Evolutionary conservation across 2,329 filamentous ascomycete genomes (phyloP).

Genomic region (Fusarium tjaetaba): DNA sequence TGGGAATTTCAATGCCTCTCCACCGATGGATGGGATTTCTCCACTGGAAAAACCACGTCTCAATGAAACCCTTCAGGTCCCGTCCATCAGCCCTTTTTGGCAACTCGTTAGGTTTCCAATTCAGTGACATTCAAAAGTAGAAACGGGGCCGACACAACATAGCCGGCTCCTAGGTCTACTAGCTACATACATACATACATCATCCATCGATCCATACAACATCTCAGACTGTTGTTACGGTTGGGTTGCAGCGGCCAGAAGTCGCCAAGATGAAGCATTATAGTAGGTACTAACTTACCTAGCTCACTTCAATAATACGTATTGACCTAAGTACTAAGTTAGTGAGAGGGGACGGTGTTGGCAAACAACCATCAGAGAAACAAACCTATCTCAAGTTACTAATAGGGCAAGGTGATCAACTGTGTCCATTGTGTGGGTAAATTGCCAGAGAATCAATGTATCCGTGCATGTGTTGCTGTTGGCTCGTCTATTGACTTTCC

Average conservation of each 20-base stretch:
- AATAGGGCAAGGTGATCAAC: neutral
- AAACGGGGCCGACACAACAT: constrained; percentile 19
- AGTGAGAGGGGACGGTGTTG: neutral
- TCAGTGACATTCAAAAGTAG: constrained; percentile 26
- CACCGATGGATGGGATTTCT: constrained; percentile 15
- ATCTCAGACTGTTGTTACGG: neutral
- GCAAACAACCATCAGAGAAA: neutral
- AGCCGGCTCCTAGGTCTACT: neutral
- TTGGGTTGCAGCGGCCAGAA: constrained; percentile 4
- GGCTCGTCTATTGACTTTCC: neutral
- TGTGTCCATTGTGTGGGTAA: neutral
- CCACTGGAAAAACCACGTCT: constrained; percentile 29
- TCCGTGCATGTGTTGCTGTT: neutral
- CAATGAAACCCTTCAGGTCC: constrained; percentile 31
- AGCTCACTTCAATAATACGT: neutral
- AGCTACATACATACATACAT: neutral
- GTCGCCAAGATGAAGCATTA: neutral
- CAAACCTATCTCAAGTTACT: neutral
- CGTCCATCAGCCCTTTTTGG: constrained; percentile 24
- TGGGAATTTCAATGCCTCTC: neutral
- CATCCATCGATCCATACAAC: neutral
- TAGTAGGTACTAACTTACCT: neutral
- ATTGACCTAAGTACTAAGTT: neutral
- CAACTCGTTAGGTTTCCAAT: constrained; percentile 23
- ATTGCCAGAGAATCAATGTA: neutral